Conservation (phyloP, 2,329 filamentous ascomycete genomes). For the Paraconiothyrium sp. region DNA sequence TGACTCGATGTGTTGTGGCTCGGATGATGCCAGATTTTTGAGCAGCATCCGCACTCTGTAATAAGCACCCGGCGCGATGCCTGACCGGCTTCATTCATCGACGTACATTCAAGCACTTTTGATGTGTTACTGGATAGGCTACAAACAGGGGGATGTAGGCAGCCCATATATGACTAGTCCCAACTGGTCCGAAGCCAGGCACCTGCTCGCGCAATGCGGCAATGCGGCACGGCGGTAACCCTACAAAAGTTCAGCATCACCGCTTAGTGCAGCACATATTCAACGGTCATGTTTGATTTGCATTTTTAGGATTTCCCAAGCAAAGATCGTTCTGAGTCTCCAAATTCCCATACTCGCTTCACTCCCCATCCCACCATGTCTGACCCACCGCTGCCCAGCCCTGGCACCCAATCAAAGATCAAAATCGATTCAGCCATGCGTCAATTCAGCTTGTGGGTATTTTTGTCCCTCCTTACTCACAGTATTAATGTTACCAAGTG, state of each 20-base stretch:
- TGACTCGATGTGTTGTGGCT: no score
- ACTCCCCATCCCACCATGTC: background rate
- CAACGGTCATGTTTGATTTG: background rate
- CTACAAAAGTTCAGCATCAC: background rate
- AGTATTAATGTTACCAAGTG: background rate
- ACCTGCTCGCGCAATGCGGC: background rate
- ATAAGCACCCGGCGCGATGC: no score
- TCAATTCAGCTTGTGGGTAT: background rate
- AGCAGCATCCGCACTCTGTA: no score
- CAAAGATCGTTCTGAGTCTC: background rate
- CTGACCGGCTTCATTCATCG: no score
- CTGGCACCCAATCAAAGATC: no score
- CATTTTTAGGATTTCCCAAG: no score
- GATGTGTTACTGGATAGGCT: background rate
- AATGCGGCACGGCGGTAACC: background rate
- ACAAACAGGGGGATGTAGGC: background rate
- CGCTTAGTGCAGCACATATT: background rate
- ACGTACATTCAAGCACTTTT: no score
- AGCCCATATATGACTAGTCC: slow-evolving; percentile 7
- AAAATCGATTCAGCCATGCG: background rate
- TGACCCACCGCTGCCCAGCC: background rate
- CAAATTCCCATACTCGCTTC: background rate
- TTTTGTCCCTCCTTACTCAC: no score
- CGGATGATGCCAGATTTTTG: no score
- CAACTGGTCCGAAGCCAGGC: background rate